phyloP scores from a whole-genome alignment of 2,329 filamentous ascomycete genomes.

The Bimuria novae-zelandiae region DNA sequence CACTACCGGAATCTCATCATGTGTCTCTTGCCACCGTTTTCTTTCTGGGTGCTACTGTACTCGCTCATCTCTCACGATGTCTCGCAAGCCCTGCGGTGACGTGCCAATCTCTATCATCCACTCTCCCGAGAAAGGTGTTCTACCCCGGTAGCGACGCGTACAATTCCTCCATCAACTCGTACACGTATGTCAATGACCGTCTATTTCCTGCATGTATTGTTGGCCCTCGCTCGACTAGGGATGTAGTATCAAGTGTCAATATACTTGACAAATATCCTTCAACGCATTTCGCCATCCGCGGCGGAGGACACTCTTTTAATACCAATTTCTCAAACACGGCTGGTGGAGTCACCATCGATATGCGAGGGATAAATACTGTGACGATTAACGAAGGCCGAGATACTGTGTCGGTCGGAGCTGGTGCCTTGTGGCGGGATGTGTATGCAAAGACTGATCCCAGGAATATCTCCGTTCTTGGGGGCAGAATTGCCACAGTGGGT shows the following conservation, averaged over 20 bases:
- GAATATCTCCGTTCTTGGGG: conserved; percentile 10
- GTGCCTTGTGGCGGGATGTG: conserved; percentile 8
- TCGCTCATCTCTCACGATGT: too few relatives aligned
- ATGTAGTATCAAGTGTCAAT: background rate
- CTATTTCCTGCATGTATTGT: background rate
- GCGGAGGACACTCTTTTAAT: conserved; percentile 14
- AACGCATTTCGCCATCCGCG: conserved; percentile 12
- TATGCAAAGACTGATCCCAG: conserved; percentile 9
- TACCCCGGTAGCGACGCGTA: too few relatives aligned
- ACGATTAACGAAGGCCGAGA: conserved; percentile 1
- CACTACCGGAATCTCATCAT: too few relatives aligned
- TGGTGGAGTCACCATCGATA: conserved; percentile 21
- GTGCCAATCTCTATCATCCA: too few relatives aligned
- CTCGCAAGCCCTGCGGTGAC: too few relatives aligned
- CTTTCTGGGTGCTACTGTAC: too few relatives aligned
- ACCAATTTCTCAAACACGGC: conserved; percentile 19
- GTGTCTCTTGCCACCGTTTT: too few relatives aligned
- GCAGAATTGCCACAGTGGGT: conserved; percentile 5
- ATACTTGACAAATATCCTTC: background rate
- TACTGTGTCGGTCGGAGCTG: conserved; percentile 10
- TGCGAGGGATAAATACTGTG: background rate
- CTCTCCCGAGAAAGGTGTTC: too few relatives aligned
- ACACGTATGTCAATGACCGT: too few relatives aligned
- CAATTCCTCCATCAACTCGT: too few relatives aligned
- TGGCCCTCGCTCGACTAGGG: background rate